Conservation (phyloP, 768 basidiomycete species). For the Pleurotus salmoneostramineus region DNA sequence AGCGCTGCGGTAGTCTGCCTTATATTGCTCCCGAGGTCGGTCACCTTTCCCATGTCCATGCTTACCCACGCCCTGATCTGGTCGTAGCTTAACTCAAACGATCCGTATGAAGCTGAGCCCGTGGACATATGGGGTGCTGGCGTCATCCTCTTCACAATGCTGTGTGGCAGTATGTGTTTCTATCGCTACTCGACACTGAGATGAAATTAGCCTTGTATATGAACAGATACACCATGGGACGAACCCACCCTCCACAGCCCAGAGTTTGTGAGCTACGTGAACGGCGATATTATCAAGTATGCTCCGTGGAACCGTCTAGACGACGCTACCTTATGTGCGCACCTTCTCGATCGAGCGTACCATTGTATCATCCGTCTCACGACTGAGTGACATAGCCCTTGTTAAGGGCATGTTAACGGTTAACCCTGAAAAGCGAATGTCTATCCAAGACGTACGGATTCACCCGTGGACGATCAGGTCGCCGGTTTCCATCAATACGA, state of each 20-base stretch:
- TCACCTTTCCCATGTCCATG: constrained; percentile 13
- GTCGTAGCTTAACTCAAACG: constrained; percentile 57
- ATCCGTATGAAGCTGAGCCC: constrained; percentile 83
- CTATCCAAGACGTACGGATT: constrained; percentile 38
- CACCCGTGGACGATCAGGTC: constrained; percentile 77
- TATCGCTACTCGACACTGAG: neutral
- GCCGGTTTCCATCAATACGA: neutral
- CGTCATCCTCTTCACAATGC: constrained; percentile 87
- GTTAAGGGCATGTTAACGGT: constrained; percentile 70
- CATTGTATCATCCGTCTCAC: neutral
- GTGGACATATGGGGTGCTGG: constrained; percentile 96
- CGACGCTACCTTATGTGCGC: constrained; percentile 57
- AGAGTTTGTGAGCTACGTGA: constrained; percentile 76
- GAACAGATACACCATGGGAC: constrained; percentile 94
- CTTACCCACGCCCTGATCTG: neutral
- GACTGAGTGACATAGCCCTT: constrained; percentile 46
- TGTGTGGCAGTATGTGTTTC: constrained; percentile 77
- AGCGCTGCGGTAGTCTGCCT: constrained; percentile 88
- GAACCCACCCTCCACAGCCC: constrained; percentile 77
- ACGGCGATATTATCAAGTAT: constrained; percentile 69
- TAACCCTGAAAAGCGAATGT: constrained; percentile 67
- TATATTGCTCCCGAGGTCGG: constrained; percentile 97
- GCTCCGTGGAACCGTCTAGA: constrained; percentile 77
- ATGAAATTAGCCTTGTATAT: too few species aligned
- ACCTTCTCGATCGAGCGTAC: neutral